Base-by-base conservation (phyloP, 1,284 basidiomycete genomes). In the Boletus sp. region DNA sequence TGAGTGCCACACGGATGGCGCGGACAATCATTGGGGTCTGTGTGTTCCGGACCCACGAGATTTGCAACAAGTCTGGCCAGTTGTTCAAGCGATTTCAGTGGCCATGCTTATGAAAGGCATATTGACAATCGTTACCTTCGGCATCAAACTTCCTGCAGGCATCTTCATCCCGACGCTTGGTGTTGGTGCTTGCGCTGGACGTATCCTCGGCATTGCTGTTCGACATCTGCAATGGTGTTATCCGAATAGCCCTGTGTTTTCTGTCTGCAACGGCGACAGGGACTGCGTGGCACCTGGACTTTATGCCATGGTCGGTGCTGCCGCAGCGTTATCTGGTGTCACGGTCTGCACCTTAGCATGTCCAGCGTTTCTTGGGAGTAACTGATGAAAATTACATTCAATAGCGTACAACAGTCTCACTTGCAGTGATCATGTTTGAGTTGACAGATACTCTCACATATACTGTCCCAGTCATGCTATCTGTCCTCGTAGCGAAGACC, bases 391-490 rank as follows among this genome's bases (percentile, higher is more conserved):
- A 24, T 56, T 6, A 16, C 24, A 22, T 58, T 45, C 42, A 42
- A 49, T 59, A 90, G 86, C 81, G 92, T 39, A 92, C 91, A 16
- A 94, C 93, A 0, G 92, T 98, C 11, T 96, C 94, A 2, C 82
- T 98, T 51, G 95, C 94, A 2, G 96, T 98, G 54, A 98, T 98
- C 76, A 94, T 98, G 96, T 98, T 98, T 68, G 96, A 98, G 74
- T 81, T 99, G 49, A 99, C 96, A 1, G 91, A 94, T 61, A 95
- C 94, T 1, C 76, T 99, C 62, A 95, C 92, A 5, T 98, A 98
- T 73, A 91, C 86, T n/a, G 90, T 96, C 0, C 96, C 96, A 1
- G 88, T 98, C 63, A 98, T 98, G 92, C 73, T 98, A 46, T 79
- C 88, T 8, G 85, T 98, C 7, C 81, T 98, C 33, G 89, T 96